phyloP scores from a whole-genome alignment of 345 rosid species.

The Carallia pectinifolia region DNA sequence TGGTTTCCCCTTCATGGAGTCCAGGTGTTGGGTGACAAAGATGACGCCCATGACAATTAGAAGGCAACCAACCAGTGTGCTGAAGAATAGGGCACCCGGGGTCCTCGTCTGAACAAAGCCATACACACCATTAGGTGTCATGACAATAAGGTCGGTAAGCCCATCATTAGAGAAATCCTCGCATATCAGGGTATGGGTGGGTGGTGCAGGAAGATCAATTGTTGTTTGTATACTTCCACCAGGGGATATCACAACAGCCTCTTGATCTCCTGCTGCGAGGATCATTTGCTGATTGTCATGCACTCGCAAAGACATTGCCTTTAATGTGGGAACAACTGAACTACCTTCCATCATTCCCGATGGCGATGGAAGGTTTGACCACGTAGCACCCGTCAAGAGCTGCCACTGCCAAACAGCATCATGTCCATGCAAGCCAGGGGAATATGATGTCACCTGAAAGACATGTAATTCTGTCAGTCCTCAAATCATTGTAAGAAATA shows the following conservation, averaged over 20 bases:
- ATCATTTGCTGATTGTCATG: conserved; percentile 85
- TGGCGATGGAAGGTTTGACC: conserved; percentile 94
- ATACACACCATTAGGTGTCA: conserved; percentile 84
- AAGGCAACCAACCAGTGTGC: conserved; percentile 93
- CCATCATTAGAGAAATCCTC: conserved; percentile 95
- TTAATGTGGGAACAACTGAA: conserved; percentile 75
- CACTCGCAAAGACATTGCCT: conserved; percentile 62
- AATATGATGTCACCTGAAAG: conserved; percentile 82
- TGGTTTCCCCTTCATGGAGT: conserved; percentile 73
- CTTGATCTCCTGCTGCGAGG: conserved; percentile 95
- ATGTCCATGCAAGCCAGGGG: conserved; percentile 80
- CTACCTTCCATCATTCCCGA: conserved; percentile 81
- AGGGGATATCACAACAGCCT: conserved; percentile 75
- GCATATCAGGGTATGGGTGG: conserved; percentile 71
- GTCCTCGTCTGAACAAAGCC: conserved; percentile 96
- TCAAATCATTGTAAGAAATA: neutral
- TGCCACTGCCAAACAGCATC: conserved; percentile 42
- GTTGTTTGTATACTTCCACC: conserved; percentile 77
- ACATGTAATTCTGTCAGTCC: neutral
- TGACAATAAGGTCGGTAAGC: conserved; percentile 77
- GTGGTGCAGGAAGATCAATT: conserved; percentile 78
- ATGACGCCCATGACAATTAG: conserved; percentile 89
- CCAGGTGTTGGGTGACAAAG: conserved; percentile 81
- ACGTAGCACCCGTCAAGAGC: conserved; percentile 74
- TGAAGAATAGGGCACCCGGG: conserved; percentile 98